Base-by-base conservation (phyloP, 2,329 filamentous ascomycete genomes). In the Talaromyces amestolkiae region DNA sequence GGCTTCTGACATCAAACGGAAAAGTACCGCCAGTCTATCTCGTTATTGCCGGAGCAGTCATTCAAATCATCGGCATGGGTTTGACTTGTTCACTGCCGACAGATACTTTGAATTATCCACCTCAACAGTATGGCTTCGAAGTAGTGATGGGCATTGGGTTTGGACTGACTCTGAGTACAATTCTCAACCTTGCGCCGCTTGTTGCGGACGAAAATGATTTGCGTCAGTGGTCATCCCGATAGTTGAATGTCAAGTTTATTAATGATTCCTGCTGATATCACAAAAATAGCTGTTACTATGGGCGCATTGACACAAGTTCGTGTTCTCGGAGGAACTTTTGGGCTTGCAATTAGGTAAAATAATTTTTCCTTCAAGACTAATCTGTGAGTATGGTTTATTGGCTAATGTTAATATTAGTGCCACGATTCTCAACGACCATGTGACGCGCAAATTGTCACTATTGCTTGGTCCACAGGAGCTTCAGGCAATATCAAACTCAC, bases 231-330 rank as follows among this genome's bases (percentile, higher is more conserved):
- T 33, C 33, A 31, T 22, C 31, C 65, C 35, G 5, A 3, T 10
- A 4, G 8, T 27, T 27, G 27, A 27, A 37, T 9, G 3, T 37
- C 11, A 3, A 37, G 35, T 27, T 27, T 4, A 5, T 10, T 37
- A 37, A 37, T 10, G 7, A 9, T 43, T 37, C n/a, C 31, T 22
- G 31, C 31, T 56, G 31, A 56, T 33, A 3, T 19, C n/a, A 7
- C 8, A n/a, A 37, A 41, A 2, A 24, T 51, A 76, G 77, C 72
- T 19, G 77, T 79, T 43, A 70, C 69, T 1, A 75, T 78, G 73
- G 77, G 77, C n/a, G 72, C 74, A 15, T 68, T 76, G 22, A 79
- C 76, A 1, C 78, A 79, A 65, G 71, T 79, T 27, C 74, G 78
- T 27, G 74, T 76, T 17, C 72, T 79, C 3, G 75, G 77, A 1